Evolutionary conservation across 2,329 filamentous ascomycete species (phyloP), one percentile per base, ranked within the genome.

Genomic region (Aspergillus caelatus): DNA sequence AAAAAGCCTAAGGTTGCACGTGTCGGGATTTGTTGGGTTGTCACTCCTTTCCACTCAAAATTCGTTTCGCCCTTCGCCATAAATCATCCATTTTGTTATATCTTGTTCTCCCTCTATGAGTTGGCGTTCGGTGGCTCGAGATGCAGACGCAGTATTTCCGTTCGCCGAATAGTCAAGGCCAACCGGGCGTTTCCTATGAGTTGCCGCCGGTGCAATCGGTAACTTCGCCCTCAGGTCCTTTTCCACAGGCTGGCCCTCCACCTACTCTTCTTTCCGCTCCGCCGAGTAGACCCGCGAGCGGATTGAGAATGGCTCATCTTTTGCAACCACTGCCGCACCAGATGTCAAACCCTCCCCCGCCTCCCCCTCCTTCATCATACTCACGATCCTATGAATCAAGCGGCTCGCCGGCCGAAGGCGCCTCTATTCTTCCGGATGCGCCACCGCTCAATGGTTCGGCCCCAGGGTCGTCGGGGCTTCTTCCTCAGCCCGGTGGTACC

Each of bases 241-340:
- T 75, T 61, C 71, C 65, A 50, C 66, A 69, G 46, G 57, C 57
- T 46, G 58, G 61, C 19, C 69, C 70, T 48, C 68, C 75, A 41
- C 69, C 71, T 48, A 64, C 69, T 34, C 63, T 77, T 53, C 70
- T 74, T 55, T 78, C 78, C 65, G 74, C 76, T 66, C 75, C 77
- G 62, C 76, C 77, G 45, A 77, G 75, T 67, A 75, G 77, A 64
- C 74, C 78, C 14, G 71, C 70, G 60, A 79, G 77, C 63, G 76
- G 76, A 32, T 67, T 81, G 70, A 75, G 76, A 41, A 80, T 81
- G 75, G 71, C 77, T 36, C 78, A 79, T 72, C 72, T 79, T 41
- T 65, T 80, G 52, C 79, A 80, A 62, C 77, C 74, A 19, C 70
- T 78, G 61, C 61, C 72, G 0, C 73, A 73, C 23, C 72, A 72